Base-by-base conservation (phyloP, 768 basidiomycete species). In the Holtermanniella nyarrowii region DNA sequence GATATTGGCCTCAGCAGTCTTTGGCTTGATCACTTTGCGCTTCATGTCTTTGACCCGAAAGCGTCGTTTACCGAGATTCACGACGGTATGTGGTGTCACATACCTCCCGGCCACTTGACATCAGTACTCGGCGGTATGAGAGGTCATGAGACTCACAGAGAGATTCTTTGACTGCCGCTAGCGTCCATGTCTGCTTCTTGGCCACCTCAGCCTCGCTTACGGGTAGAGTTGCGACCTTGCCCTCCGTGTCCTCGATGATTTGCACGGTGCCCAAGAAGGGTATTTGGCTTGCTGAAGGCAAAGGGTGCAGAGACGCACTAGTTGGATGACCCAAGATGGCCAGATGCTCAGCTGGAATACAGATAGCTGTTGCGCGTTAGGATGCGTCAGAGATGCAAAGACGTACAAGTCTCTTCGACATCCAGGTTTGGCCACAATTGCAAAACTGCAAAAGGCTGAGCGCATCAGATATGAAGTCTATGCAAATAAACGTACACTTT, bases 361-460 rank as follows among this genome's bases (percentile, higher is more conserved):
- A n/a, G n/a, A n/a, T n/a, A n/a, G n/a, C n/a, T n/a, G n/a, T n/a
- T n/a, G n/a, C n/a, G n/a, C n/a, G n/a, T n/a, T n/a, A n/a, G n/a
- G n/a, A n/a, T n/a, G n/a, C n/a, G n/a, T n/a, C n/a, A n/a, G n/a
- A n/a, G n/a, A n/a, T n/a, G n/a, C n/a, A n/a, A n/a, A 21, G 16
- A 31, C 62, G 46, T 26, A 69, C 66, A 59, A 48, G 63, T 60
- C 43, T 58, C 56, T 3, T 53, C 56, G 1, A 63, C 5, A 13
- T 58, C 60, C n/a, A 52, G 31, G 44, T 55, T 56, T n/a, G 68
- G 68, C 66, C 67, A 66, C 37, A 63, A 20, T 49, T 67, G 65
- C 4, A 52, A 58, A 1, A 55, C 55, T 18, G 47, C 48, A 22
- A 31, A 26, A 20, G 21, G 12, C 21, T 14, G 27, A 37, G 37